Percentiles rank a stretch among this genome's conserved stretches.
Evolutionary conservation across 2,329 filamentous ascomycete genomes (phyloP).

Genomic region (Juglanconis sp.): DNA sequence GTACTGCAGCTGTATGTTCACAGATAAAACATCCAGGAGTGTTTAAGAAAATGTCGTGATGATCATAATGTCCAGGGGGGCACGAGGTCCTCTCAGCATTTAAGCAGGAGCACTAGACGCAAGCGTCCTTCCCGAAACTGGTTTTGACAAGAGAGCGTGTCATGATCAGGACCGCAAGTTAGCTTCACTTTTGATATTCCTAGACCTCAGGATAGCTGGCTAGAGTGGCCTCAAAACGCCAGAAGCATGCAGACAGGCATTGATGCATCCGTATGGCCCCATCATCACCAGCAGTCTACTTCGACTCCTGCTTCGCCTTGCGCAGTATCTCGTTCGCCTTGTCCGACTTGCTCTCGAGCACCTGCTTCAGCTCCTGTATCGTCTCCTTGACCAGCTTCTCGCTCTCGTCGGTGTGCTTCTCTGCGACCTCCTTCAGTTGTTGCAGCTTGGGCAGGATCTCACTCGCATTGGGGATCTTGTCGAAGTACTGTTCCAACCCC

Average conservation of each 20-base stretch:
- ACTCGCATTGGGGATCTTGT: constrained; percentile 61
- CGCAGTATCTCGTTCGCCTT: constrained; percentile 58
- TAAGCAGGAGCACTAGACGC: too few relatives aligned
- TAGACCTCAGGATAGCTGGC: background rate
- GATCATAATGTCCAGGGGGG: too few relatives aligned
- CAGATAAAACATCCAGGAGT: too few relatives aligned
- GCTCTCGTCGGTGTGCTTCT: constrained; percentile 67
- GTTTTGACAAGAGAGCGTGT: too few relatives aligned
- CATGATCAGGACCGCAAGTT: too few relatives aligned
- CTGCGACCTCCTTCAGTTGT: constrained; percentile 60
- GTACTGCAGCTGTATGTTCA: too few relatives aligned
- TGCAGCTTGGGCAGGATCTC: constrained; percentile 65
- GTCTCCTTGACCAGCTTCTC: constrained; percentile 68
- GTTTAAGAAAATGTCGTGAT: too few relatives aligned
- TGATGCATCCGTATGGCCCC: background rate
- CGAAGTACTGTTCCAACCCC: constrained; percentile 59
- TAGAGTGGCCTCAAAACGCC: background rate
- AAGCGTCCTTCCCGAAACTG: too few relatives aligned
- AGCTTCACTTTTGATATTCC: background rate
- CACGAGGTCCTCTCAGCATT: too few relatives aligned
- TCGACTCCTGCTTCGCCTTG: constrained; percentile 48
- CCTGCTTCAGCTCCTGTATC: constrained; percentile 61
- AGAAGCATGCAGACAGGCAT: background rate
- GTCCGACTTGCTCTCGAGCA: constrained; percentile 58
- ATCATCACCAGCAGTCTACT: constrained; percentile 24